Percentiles rank a stretch among this genome's conserved stretches.
Evolutionary conservation across 176 grass and related monocot genomes (phyloP).

Genomic region (Bothriochloa decipiens): DNA sequence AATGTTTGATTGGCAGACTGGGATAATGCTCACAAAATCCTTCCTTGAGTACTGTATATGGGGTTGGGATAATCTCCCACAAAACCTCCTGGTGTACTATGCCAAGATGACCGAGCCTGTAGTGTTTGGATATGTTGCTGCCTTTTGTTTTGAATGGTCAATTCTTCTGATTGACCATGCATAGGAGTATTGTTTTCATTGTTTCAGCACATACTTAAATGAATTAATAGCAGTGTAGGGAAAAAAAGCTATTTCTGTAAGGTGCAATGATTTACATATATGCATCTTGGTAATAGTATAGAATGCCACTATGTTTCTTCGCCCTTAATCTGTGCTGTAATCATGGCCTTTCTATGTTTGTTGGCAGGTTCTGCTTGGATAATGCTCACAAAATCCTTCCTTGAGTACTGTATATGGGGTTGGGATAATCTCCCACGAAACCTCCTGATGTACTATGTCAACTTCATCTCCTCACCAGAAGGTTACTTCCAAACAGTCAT

Average conservation of each 20-base stretch:
- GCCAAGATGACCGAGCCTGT: conserved; percentile 37
- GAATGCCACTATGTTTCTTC: not conserved
- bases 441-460: conserved; percentile 87
- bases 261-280: not conserved
- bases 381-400: conserved; percentile 77
- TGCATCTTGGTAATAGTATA: not conserved
- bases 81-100: conserved; percentile 85
- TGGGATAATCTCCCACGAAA: conserved; percentile 87
- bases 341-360: not conserved
- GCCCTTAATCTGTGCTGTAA: not conserved
- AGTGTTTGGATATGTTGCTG: too few species aligned
- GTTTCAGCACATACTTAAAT: too few species aligned
- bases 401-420: conserved; percentile 88
- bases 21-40: conserved; percentile 80
- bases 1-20: conserved; percentile 48
- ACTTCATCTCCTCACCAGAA: conserved; percentile 93
- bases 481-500: conserved; percentile 95
- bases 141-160: too few species aligned
- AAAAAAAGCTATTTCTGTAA: not conserved
- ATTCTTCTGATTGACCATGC: too few species aligned
- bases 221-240: too few species aligned
- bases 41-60: conserved; percentile 91
- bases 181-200: too few species aligned
- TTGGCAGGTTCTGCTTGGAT: conserved; percentile 87
- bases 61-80: conserved; percentile 90